Evolutionary conservation across 192 early-diverging fungal genomes (phyloP), one percentile per base, ranked within the genome.

Genomic region (Coemansia brasiliensis): DNA sequence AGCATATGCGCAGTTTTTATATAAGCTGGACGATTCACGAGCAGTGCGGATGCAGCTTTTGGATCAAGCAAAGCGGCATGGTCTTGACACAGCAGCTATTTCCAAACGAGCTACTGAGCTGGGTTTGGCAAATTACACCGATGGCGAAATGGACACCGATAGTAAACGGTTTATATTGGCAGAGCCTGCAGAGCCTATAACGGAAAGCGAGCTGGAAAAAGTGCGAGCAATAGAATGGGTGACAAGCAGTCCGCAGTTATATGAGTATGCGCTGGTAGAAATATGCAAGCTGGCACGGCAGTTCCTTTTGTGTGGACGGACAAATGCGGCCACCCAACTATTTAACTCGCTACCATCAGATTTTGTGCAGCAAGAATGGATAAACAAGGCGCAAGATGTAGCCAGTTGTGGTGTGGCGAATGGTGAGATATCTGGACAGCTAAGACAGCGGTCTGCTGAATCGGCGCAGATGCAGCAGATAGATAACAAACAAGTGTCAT

Each of bases 161-260:
- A 16, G 10, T 3, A 45, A 22, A 5, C 15, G 4, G 8, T 66
- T 66, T 58, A 63, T 21, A 43, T 52, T 77, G 35, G 67, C 63
- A 2, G 74, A 77, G 49, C 74, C 74, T 0, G 21, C 57, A 5
- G 67, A 65, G 39, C 50, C 50, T 4, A 52, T 69, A 3, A 59
- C 63, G 5, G 52, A 51, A 12, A 42, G 53, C 4, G 69, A 80
- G 43, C 49, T 48, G 13, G 61, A 58, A 18, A 79, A 79, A 46
- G 71, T 89, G 24, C 72, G 75, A 4, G 78, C 83, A 10, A 67
- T 89, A n/a, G 85, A 83, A 46, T 86, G 85, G 83, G 72, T 86
- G 7, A 69, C 79, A 1, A 69, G 69, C 51, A 74, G 75, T 22
- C 50, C 61, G n/a, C 52, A 43, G 17, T 70, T 84, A 35, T 63